A percentile compares a stretch with the other conserved stretches of the same genome.
These are phyloP conservation scores for Amylocarpus encephaloides DNA, from an alignment of 2,329 filamentous ascomycete species.

Conservation along the genomic window DNA sequence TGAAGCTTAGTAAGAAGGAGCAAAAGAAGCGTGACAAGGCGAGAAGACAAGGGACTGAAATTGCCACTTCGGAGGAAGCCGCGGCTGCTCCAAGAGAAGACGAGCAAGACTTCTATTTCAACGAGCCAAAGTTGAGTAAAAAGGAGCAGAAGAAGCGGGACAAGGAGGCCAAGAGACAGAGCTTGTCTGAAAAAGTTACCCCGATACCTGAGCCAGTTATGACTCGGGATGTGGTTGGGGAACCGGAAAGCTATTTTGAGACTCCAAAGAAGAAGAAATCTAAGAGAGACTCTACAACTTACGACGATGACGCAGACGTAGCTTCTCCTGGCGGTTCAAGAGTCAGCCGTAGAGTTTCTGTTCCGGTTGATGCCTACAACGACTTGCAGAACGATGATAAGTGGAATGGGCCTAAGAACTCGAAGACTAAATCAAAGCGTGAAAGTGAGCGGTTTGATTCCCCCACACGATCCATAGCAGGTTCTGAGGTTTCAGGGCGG, in stretches of 20 bases:
- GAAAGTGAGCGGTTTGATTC: slow-evolving; percentile 28
- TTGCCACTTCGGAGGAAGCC: slow-evolving; percentile 11
- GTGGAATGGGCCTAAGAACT: slow-evolving; percentile 28
- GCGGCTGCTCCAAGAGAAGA: slow-evolving; percentile 12
- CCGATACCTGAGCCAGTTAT: slow-evolving; percentile 15
- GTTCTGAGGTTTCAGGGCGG: slow-evolving; percentile 14
- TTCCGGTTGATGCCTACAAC: slow-evolving; percentile 29
- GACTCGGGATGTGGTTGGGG: slow-evolving; percentile 21
- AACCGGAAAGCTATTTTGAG: slow-evolving; percentile 28
- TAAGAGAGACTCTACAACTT: slow-evolving; percentile 25
- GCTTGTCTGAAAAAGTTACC: slow-evolving; percentile 21
- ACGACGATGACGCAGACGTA: slow-evolving; percentile 35
- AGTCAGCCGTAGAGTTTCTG: slow-evolving; percentile 18
- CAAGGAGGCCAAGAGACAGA: slow-evolving; percentile 35
- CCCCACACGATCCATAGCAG: slow-evolving; percentile 13
- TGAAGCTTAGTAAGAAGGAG: slow-evolving; percentile 34
- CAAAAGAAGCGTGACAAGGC: slow-evolving; percentile 40
- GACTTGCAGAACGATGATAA: slow-evolving; percentile 32
- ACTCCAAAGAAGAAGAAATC: slow-evolving; percentile 31
- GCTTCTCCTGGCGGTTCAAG: slow-evolving; percentile 17
- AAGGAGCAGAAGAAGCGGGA: slow-evolving; percentile 45
- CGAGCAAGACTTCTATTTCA: slow-evolving; percentile 25
- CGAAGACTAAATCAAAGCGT: slow-evolving; percentile 33
- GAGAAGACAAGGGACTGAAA: slow-evolving; percentile 25
- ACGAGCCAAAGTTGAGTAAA: slow-evolving; percentile 37